A percentile compares a stretch with the other conserved stretches of the same genome.
Conservation (phyloP, 441 rosid genomes). For the Gossypium lobatum region DNA sequence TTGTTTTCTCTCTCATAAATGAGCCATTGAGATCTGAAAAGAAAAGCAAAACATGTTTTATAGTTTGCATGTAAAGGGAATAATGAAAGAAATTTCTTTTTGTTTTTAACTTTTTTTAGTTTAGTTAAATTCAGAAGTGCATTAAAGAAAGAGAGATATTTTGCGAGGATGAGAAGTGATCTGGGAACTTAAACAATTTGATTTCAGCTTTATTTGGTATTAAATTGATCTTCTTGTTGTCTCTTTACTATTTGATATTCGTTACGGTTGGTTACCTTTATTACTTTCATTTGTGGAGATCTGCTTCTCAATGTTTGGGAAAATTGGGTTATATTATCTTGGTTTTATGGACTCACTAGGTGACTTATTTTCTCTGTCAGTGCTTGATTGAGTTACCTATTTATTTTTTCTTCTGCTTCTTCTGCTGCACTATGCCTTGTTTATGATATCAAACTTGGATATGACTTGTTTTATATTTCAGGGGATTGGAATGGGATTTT, state of each 20-base stretch:
- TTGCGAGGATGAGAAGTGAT: background rate
- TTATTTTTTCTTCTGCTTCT: background rate
- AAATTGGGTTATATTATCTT: background rate
- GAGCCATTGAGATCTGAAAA: conserved; percentile 2
- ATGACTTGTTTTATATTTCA: background rate
- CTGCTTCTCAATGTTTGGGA: background rate
- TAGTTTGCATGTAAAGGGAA: background rate
- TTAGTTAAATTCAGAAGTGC: background rate
- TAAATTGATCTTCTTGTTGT: background rate
- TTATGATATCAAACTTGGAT: background rate
- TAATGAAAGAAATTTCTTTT: background rate
- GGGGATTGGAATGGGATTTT: background rate
- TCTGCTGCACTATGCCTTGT: background rate
- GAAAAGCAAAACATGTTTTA: background rate
- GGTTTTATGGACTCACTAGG: background rate
- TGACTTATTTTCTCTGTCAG: background rate
- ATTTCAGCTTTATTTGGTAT: background rate
- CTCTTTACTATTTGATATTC: background rate
- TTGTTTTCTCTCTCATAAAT: background rate
- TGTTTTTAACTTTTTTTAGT: background rate
- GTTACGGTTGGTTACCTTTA: background rate
- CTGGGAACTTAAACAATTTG: background rate
- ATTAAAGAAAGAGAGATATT: background rate
- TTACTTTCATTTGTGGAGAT: background rate
- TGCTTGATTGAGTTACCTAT: background rate